Base-by-base conservation (phyloP, 345 rosid genomes). In the Hibiscus mutabilis region DNA sequence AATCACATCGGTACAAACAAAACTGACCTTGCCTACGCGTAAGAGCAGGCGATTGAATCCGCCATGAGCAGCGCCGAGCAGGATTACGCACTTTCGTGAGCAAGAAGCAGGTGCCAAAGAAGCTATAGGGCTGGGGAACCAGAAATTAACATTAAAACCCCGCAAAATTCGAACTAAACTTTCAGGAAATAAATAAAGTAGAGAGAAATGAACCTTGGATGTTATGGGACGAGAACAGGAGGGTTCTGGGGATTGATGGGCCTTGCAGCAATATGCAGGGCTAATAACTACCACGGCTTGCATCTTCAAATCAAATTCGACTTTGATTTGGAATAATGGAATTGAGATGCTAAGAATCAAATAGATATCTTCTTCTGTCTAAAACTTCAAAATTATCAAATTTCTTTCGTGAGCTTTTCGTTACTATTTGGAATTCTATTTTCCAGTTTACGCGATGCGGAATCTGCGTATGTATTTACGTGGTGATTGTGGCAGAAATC, bases 191-290 rank as follows among this genome's bases (percentile, higher is more conserved):
- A 66, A 51, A 57, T 4, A 5, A 1, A 69, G 31, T 49, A 13
- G 55, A 6, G 25, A 44, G 1, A 64, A 40, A 25, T n/a, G 8
- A 12, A 81, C 88, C 80, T 73, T 72, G 52, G 72, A 0, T 46
- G 77, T n/a, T 16, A 68, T 53, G 19, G 70, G 73, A 2, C 75
- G 77, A 66, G 81, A 75, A 10, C 75, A 77, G 42, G 89, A 80
- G 40, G 75, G 70, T 15, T 85, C 87, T 65, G 77, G 85, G 86
- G 82, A 61, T 81, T 79, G 90, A 19, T 76, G 86, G 70, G 76
- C 70, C 73, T 79, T 58, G 75, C 79, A 81, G 75, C 69, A 79
- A 40, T 69, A 66, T 4, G 85, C 52, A 22, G 87, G 79, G 62
- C 80, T 86, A 29, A 79, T 42, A 70, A 82, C 85, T 68, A 82